Conservation (phyloP, 164 flowering plant species). For the Vitis amurensis region DNA sequence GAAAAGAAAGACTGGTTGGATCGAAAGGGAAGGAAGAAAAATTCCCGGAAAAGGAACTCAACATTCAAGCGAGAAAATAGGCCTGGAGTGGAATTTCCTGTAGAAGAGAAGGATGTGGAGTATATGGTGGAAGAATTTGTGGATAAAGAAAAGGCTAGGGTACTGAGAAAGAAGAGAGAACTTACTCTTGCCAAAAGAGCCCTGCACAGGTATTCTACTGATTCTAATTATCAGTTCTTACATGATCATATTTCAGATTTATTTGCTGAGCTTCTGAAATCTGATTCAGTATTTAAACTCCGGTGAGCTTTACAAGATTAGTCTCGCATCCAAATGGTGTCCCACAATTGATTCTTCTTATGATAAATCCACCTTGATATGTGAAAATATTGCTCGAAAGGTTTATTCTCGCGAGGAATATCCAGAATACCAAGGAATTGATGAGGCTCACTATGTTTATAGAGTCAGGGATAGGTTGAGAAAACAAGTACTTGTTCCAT, state of each 20-base stretch:
- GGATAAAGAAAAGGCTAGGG: conserved; percentile 16
- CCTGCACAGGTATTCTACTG: conserved; percentile 19
- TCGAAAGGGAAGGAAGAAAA: neutral
- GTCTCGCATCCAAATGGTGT: conserved; percentile 39
- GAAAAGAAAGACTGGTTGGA: conserved; percentile 8
- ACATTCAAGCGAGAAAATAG: neutral
- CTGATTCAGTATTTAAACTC: conserved; percentile 20
- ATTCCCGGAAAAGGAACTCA: neutral
- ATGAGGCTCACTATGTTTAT: conserved; percentile 44
- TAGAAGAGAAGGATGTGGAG: neutral
- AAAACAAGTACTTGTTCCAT: conserved; percentile 42
- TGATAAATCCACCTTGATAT: conserved; percentile 27
- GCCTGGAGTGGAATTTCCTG: neutral
- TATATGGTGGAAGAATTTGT: neutral
- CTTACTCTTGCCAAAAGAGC: conserved; percentile 21
- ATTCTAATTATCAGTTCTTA: conserved; percentile 26
- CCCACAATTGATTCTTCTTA: conserved; percentile 25
- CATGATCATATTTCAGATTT: conserved; percentile 28
- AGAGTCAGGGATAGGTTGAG: conserved; percentile 45
- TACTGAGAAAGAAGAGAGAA: conserved; percentile 18
- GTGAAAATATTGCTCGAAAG: conserved; percentile 46
- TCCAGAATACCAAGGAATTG: conserved; percentile 33
- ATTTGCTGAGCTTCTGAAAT: conserved; percentile 26
- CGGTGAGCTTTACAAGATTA: conserved; percentile 20
- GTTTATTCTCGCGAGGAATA: conserved; percentile 36